These are phyloP conservation scores for Pleoardoris graminearum DNA, from an alignment of 2,329 filamentous ascomycete genomes.

Conservation along the genomic window DNA sequence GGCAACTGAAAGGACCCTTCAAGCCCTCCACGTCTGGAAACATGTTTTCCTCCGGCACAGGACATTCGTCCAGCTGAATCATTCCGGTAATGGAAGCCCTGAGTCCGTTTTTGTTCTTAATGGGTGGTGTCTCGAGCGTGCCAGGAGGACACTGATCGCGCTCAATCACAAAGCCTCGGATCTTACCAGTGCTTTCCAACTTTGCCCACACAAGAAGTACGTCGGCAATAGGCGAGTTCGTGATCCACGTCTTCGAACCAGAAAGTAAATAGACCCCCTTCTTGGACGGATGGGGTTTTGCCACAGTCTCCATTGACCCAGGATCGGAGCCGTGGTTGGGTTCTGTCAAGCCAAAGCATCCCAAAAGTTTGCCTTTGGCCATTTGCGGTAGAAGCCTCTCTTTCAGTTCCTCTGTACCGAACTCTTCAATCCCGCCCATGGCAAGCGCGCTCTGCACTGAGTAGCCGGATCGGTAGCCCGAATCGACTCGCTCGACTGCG, in stretches of 20 bases:
- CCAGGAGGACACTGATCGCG: constrained; percentile 81
- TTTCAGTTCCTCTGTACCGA: constrained; percentile 84
- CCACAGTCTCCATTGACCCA: constrained; percentile 85
- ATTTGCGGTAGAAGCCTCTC: constrained; percentile 78
- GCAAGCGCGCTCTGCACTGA: constrained; percentile 91
- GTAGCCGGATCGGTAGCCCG: constrained; percentile 89
- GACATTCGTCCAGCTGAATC: constrained; percentile 92
- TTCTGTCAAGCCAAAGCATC: constrained; percentile 88
- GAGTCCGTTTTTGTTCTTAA: constrained; percentile 95
- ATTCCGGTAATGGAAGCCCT: constrained; percentile 94
- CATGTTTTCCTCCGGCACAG: constrained; percentile 90
- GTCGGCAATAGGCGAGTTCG: constrained; percentile 87
- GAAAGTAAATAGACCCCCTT: constrained; percentile 79
- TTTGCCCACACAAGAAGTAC: constrained; percentile 91
- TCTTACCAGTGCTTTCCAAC: constrained; percentile 87
- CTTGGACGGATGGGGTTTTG: constrained; percentile 82
- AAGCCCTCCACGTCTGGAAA: constrained; percentile 88
- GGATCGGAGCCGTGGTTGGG: constrained; percentile 93
- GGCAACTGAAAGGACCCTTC: constrained; percentile 84
- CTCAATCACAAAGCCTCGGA: constrained; percentile 89
- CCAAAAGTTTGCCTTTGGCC: constrained; percentile 79
- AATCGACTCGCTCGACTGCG: constrained; percentile 88
- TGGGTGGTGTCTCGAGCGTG: constrained; percentile 84
- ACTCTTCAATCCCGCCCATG: constrained; percentile 90
- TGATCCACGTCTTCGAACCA: constrained; percentile 93